phyloP scores from a whole-genome alignment of 2,329 filamentous ascomycete species.

The Calycina herbarum region DNA sequence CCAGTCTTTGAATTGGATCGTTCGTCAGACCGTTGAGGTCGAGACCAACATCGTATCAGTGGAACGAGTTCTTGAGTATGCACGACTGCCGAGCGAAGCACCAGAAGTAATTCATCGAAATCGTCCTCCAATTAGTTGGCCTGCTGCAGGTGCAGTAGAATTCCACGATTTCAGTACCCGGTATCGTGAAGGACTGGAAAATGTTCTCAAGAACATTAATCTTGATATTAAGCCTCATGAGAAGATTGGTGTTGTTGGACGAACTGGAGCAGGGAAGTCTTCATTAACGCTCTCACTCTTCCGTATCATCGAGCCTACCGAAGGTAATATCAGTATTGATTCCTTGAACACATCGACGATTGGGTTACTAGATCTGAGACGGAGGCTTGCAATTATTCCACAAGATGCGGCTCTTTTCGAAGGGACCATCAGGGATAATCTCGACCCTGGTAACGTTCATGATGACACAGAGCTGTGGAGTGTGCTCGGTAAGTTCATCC shows the following conservation, averaged over 20 bases:
- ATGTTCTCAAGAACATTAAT: slow-evolving; percentile 90
- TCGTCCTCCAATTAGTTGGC: slow-evolving; percentile 87
- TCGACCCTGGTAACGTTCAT: slow-evolving; percentile 91
- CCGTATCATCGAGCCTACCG: slow-evolving; percentile 86
- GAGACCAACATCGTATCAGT: slow-evolving; percentile 99
- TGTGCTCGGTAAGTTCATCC: slow-evolving; percentile 70
- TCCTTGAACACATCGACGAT: slow-evolving; percentile 85
- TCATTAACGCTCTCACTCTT: slow-evolving; percentile 77
- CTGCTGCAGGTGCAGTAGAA: slow-evolving; percentile 80
- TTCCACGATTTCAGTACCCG: slow-evolving; percentile 94
- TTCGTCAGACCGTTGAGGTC: slow-evolving; percentile 97
- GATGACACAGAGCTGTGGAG: slow-evolving; percentile 98
- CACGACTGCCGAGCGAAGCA: slow-evolving; percentile 85
- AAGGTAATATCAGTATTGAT: slow-evolving; percentile 87
- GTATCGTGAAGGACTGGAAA: slow-evolving; percentile 84
- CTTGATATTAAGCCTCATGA: slow-evolving; percentile 93
- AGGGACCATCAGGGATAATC: slow-evolving; percentile 88
- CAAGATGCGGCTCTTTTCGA: slow-evolving; percentile 97
- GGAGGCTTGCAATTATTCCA: slow-evolving; percentile 92
- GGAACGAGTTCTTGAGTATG: slow-evolving; percentile 95
- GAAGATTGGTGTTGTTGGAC: slow-evolving; percentile 96
- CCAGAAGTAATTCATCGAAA: slow-evolving; percentile 89
- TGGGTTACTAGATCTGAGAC: slow-evolving; percentile 82
- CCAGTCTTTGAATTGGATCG: slow-evolving; percentile 97
- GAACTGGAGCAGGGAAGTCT: slow-evolving; percentile 39